Conservation (phyloP, 306 rosid genomes). For the Cucurbita ficifolia region DNA sequence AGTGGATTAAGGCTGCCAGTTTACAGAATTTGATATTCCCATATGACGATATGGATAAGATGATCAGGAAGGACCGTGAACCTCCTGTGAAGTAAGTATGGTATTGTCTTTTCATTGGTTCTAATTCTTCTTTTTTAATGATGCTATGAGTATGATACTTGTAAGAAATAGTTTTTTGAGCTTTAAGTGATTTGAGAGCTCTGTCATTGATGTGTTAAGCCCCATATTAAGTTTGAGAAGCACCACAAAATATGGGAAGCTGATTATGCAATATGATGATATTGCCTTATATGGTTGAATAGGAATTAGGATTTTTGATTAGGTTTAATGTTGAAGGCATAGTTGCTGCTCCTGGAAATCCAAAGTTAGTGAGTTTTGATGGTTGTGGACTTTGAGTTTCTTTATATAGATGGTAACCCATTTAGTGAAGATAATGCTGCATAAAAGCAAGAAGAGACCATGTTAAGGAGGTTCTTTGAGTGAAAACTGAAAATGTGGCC, state of each 20-base stretch:
- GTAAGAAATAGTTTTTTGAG: not conserved
- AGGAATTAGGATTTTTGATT: not conserved
- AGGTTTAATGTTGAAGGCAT: not conserved
- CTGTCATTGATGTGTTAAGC: not conserved
- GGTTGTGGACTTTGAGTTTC: not conserved
- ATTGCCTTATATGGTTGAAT: not conserved
- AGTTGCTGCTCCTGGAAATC: not conserved
- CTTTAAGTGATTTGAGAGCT: not conserved
- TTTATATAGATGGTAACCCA: not conserved
- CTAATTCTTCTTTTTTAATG: not conserved
- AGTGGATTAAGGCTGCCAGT: conserved; percentile 86
- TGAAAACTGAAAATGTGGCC: not conserved
- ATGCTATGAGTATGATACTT: not conserved
- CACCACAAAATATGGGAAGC: not conserved
- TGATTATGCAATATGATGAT: not conserved
- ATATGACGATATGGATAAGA: conserved; percentile 61
- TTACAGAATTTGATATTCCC: conserved; percentile 89
- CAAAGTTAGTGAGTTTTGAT: not conserved
- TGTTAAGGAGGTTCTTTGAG: not conserved
- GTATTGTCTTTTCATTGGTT: not conserved
- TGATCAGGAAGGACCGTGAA: conserved; percentile 69
- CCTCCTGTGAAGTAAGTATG: conserved; percentile 72
- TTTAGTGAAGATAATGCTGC: not conserved
- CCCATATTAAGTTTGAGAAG: not conserved
- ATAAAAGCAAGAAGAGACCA: not conserved